Base-by-base conservation (phyloP, 805 yeast genomes). In the Yamadazyma phyllophila region DNA sequence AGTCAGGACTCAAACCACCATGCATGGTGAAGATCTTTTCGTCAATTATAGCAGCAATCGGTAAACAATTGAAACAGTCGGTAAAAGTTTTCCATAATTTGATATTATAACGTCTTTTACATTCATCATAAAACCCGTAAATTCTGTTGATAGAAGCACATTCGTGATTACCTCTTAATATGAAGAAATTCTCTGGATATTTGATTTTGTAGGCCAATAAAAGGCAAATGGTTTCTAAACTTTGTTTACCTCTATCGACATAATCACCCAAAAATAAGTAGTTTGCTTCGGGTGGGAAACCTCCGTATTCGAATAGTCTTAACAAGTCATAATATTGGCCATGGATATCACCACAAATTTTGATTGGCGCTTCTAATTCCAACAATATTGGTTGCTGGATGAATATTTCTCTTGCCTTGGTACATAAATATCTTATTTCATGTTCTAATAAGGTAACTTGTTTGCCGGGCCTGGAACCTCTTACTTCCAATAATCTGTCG, bases 1-100 rank as follows among this genome's bases (percentile, higher is more conserved):
- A 81, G 73, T 92, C 98, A 39, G 99, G 99, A 36, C 96, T 87
- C 60, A 92, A 77, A 51, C 99, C 99, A 62, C 99, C 99, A 71
- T 92, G 99, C 98, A 94, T 92, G 55, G 97, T 88, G 69, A 92
- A 91, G 68, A 92, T 94, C 74, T 92, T 91, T 69, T 92, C 98
- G 67, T 92, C 99, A 59, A 92, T 88, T 58, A 94, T 92, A 45
- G 98, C 98, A 49, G 99, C 98, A 65, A 92, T 92, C 51, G 99
- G 99, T 66, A 92, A 78, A 72, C 98, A 92, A 78, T 92, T 92
- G 78, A 92, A 92, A 72, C 98, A 91, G 73, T 92, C 99, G 42
- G 97, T 94, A 65, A 92, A 94, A 11, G 97, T 91, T 72, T 95
- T 95, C 99, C 99, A 92, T 58, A 92, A 85, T 73, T 92, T 92